phyloP scores from a whole-genome alignment of 495 filamentous ascomycete genomes.

The Penicillium crystallinum region DNA sequence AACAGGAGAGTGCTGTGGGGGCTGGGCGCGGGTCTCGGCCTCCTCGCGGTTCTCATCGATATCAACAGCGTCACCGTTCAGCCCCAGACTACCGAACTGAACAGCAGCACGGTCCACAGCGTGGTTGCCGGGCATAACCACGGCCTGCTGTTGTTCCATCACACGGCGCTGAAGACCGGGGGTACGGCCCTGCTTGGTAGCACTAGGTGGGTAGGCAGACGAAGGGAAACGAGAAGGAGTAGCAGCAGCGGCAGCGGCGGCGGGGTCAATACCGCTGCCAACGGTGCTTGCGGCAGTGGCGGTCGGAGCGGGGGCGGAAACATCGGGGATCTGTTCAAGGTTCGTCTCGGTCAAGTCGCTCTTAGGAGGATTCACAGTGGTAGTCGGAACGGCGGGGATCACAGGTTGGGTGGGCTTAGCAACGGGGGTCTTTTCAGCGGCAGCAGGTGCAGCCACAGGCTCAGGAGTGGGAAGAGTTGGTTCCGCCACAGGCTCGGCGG shows the following conservation, averaged over 20 bases:
- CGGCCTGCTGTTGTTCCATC: constrained; percentile 91
- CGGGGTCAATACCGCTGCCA: constrained; percentile 74
- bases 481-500: constrained; percentile 25
- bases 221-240: constrained; percentile 59
- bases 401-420: constrained; percentile 24
- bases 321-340: constrained; percentile 81
- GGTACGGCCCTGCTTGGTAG: constrained; percentile 73
- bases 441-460: constrained; percentile 26
- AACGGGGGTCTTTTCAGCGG: constrained; percentile 26
- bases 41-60: constrained; percentile 94
- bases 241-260: constrained; percentile 39
- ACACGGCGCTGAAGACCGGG: constrained; percentile 76
- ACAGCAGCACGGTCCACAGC: constrained; percentile 91
- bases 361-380: constrained; percentile 60
- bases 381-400: constrained; percentile 45
- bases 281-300: constrained; percentile 88
- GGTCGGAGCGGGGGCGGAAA: constrained; percentile 64
- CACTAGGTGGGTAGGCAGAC: constrained; percentile 66
- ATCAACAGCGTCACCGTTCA: constrained; percentile 74
- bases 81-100: constrained; percentile 92
- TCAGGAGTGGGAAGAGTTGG: constrained; percentile 20
- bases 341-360: constrained; percentile 87
- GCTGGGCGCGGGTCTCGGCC: constrained; percentile 88
- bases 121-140: constrained; percentile 98
- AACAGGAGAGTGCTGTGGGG: constrained; percentile 88